Percentiles rank a stretch among this genome's conserved stretches.
Evolutionary conservation across 306 rosid genomes (phyloP).

Genomic region (Fagus crenata): DNA sequence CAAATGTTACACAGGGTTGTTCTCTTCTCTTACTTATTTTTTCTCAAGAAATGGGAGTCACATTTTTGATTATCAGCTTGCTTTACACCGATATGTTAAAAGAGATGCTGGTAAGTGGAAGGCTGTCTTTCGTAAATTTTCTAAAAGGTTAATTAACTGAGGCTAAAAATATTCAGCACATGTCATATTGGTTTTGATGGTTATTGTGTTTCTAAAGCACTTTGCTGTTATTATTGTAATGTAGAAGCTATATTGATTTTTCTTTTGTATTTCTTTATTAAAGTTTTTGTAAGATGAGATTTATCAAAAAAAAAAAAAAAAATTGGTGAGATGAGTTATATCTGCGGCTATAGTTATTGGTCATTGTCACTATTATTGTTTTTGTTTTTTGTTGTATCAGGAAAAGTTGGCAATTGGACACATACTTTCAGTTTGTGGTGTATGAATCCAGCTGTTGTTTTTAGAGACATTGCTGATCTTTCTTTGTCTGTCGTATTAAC

Average conservation of each 20-base stretch:
- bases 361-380: slow-evolving; percentile 15
- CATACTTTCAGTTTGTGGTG: slow-evolving; percentile 89
- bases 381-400: slow-evolving; percentile 44
- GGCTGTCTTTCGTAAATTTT: neutral
- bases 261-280: neutral
- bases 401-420: slow-evolving; percentile 77
- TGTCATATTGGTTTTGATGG: neutral
- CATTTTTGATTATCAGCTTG: slow-evolving; percentile 85
- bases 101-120: slow-evolving; percentile 65
- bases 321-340: neutral
- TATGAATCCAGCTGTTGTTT: slow-evolving; percentile 93
- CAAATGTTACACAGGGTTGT: slow-evolving; percentile 60
- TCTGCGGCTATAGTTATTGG: slow-evolving; percentile 9
- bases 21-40: slow-evolving; percentile 83
- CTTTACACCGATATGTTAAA: slow-evolving; percentile 65
- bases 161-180: neutral
- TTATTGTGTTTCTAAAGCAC: neutral
- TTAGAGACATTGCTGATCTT: slow-evolving; percentile 81
- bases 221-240: neutral
- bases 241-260: neutral
- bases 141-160: neutral
- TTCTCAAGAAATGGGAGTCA: slow-evolving; percentile 92
- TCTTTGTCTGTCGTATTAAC: slow-evolving; percentile 87
- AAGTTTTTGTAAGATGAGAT: slow-evolving; percentile 12
- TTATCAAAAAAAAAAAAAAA: neutral